phyloP scores from a whole-genome alignment of 1,284 basidiomycete species.

The Ustilago cynodontis region DNA sequence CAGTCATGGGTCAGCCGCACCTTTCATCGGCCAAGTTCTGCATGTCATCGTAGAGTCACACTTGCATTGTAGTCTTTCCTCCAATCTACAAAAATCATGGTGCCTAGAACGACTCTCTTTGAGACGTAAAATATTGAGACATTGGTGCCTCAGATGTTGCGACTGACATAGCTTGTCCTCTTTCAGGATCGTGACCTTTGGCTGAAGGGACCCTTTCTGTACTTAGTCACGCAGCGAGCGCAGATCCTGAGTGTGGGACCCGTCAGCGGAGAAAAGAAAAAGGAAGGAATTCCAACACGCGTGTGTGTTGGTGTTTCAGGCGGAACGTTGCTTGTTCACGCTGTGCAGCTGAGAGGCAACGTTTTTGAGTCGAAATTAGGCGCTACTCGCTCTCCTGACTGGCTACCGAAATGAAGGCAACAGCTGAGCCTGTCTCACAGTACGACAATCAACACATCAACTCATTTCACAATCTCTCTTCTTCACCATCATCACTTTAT shows the following conservation, averaged over 20 bases:
- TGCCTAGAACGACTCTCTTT: neutral
- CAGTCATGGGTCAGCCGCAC: too few relatives aligned
- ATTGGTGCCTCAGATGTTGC: too few relatives aligned
- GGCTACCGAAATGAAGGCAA: neutral
- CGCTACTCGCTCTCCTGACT: slow-evolving; percentile 9
- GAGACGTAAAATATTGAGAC: neutral
- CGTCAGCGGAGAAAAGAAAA: slow-evolving; percentile 6
- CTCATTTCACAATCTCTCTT: neutral
- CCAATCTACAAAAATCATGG: neutral
- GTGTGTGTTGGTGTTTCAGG: slow-evolving; percentile 20
- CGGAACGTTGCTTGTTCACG: neutral
- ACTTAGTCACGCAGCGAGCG: neutral
- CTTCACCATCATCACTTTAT: neutral
- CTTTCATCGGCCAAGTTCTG: neutral
- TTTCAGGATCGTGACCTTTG: neutral
- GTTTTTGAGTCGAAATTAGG: neutral
- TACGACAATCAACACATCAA: neutral
- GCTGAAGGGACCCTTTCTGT: neutral
- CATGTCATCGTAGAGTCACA: neutral
- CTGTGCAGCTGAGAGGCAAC: neutral
- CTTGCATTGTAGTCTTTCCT: neutral
- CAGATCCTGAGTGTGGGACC: neutral
- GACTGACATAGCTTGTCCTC: neutral
- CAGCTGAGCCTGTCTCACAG: neutral
- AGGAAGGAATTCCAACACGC: neutral